Conservation (phyloP, 805 yeast genomes). For the Sugiyamaella mastotermitis region DNA sequence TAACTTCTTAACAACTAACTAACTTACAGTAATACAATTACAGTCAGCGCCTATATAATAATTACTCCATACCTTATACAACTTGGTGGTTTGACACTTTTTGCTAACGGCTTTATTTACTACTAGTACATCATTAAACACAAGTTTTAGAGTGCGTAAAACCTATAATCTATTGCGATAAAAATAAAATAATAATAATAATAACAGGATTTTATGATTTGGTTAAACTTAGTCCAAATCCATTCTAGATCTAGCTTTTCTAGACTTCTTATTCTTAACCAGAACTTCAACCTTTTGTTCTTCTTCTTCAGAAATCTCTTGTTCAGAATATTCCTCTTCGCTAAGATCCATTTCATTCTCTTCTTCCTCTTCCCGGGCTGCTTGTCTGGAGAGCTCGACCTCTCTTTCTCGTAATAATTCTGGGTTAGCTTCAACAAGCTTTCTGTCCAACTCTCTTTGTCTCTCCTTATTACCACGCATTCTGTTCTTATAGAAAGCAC, state of each 20-base stretch:
- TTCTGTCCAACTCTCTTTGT: constrained; percentile 77
- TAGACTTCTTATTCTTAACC: constrained; percentile 58
- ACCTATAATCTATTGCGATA: no score
- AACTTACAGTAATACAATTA: no score
- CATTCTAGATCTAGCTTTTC: constrained; percentile 25
- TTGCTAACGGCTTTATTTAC: no score
- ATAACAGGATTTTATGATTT: not conserved
- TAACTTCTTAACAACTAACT: no score
- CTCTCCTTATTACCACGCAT: constrained; percentile 95
- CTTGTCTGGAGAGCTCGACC: constrained; percentile 78
- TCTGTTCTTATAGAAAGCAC: constrained; percentile 98
- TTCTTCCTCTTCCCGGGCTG: constrained; percentile 41
- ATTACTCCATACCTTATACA: no score
- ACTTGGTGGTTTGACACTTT: no score
- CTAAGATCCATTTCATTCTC: constrained; percentile 43
- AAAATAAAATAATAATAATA: not conserved
- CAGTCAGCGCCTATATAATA: no score
- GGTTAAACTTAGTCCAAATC: constrained; percentile 5
- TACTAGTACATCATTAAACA: no score
- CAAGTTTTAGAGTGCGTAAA: no score
- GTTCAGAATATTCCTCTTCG: constrained; percentile 39
- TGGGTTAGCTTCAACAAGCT: constrained; percentile 83
- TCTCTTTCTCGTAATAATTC: constrained; percentile 89
- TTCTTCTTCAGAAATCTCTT: constrained; percentile 40
- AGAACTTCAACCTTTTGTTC: constrained; percentile 44